Evolutionary conservation across 2,329 filamentous ascomycete genomes (phyloP).

Genomic region (Dactylellina parvicollis): DNA sequence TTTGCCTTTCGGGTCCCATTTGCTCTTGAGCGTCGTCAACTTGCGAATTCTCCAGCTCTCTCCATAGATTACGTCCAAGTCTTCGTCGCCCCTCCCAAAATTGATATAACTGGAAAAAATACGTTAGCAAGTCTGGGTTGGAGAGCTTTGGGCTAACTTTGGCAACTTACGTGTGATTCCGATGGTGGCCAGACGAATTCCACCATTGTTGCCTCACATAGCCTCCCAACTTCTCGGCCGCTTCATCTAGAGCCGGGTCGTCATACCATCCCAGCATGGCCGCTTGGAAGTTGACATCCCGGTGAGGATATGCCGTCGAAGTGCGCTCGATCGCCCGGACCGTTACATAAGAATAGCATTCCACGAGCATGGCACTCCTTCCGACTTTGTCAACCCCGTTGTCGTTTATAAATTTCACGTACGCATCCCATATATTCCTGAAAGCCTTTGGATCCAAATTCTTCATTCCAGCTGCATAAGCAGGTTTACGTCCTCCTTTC

Average conservation of each 20-base stretch:
- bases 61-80: constrained; percentile 43
- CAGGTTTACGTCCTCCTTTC: constrained; percentile 58
- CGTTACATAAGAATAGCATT: constrained; percentile 54
- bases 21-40: constrained; percentile 57
- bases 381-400: constrained; percentile 48
- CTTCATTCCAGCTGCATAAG: constrained; percentile 57
- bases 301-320: constrained; percentile 53
- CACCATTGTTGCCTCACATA: constrained; percentile 30
- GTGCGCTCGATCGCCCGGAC: constrained; percentile 36
- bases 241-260: constrained; percentile 33
- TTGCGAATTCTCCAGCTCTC: constrained; percentile 55
- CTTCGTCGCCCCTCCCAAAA: constrained; percentile 53
- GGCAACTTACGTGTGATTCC: constrained; percentile 39
- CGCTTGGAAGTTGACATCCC: constrained; percentile 55
- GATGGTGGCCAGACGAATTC: constrained; percentile 17
- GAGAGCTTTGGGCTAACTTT: background rate
- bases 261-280: constrained; percentile 52
- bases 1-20: constrained; percentile 57
- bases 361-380: constrained; percentile 44
- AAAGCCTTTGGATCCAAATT: constrained; percentile 42
- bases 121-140: background rate
- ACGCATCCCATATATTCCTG: constrained; percentile 46
- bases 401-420: constrained; percentile 37
- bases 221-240: constrained; percentile 28
- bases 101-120: constrained; percentile 46